Evolutionary conservation across 306 rosid genomes (phyloP), one percentile per base, ranked within the genome.

Genomic region (Prunus fruticosa): DNA sequence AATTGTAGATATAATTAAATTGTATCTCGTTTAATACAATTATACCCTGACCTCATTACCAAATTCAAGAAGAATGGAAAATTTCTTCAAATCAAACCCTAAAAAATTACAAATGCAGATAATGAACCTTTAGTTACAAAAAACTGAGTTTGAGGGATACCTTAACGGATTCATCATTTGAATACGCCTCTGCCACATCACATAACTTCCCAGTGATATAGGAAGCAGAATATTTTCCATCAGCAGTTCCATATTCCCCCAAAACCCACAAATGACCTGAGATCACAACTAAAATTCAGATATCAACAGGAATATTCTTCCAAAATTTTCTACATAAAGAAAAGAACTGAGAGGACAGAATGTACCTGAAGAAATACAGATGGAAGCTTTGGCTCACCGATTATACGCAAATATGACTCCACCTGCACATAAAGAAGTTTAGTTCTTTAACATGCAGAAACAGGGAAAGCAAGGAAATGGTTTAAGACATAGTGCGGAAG

Each of bases 201-300:
- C 28, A 27, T 27, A 27, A 2, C 28, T 27, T 27, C 28, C 3
- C 3, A 27, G 28, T 27, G 3, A 27, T 27, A 27, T 27, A 27
- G 28, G 28, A 27, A 27, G 28, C 28, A 27, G 28, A 27, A 27
- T 27, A 27, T 27, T 27, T 27, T 27, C 28, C 28, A 27, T 27
- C 28, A 27, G 28, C 28, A 27, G 28, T 27, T 27, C 28, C 98
- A 81, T 95, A 95, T 81, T 95, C 98, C 74, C 98, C 98, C 69
- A 95, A 77, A 85, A 95, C 97, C 98, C 98, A 95, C 98, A 95
- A 73, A 95, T 95, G 81, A 95, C 96, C 98, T 25, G 27, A 25
- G 27, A 25, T 25, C 27, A 25, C 27, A 25, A 25, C 27, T 25
- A 25, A 25, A 25, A 1, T 25, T 25, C 27, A 25, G 27, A 25